A percentile compares a stretch with the other conserved stretches of the same genome.
phyloP scores from a whole-genome alignment of 345 rosid genomes.

The Lumnitzera littorea region DNA sequence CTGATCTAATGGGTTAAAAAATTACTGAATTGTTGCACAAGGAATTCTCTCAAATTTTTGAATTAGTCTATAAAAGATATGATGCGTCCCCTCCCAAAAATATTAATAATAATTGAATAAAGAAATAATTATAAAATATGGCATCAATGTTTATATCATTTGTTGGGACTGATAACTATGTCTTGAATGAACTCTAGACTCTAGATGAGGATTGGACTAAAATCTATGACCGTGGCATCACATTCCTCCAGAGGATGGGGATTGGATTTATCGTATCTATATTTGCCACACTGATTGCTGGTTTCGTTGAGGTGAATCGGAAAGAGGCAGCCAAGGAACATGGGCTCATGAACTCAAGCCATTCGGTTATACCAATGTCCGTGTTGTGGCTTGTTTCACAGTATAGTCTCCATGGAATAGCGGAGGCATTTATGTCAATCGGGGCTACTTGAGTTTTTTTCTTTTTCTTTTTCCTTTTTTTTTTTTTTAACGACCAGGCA shows the following conservation, averaged over 20 bases:
- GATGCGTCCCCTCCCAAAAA: no score
- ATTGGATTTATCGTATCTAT: constrained; percentile 65
- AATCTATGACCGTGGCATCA: constrained; percentile 78
- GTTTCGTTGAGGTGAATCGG: constrained; percentile 57
- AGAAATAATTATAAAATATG: no score
- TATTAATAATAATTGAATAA: no score
- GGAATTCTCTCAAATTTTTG: no score
- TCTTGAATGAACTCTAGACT: no score
- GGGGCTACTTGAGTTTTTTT: constrained; percentile 82
- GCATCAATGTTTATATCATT: no score
- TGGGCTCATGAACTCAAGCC: constrained; percentile 32
- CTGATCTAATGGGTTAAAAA: no score
- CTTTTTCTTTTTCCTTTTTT: no score
- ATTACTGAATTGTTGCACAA: no score
- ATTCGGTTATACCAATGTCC: constrained; percentile 39
- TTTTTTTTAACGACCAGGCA: constrained; percentile 78
- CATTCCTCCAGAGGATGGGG: constrained; percentile 75
- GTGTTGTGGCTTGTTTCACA: constrained; percentile 79
- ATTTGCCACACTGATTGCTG: constrained; percentile 72
- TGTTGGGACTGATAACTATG: no score
- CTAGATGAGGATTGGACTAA: no score
- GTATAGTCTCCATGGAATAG: constrained; percentile 71
- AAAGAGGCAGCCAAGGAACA: constrained; percentile 38
- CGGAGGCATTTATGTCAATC: constrained; percentile 82
- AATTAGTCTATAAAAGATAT: no score